Evolutionary conservation across 352 stramenopile genomes (phyloP), one percentile per base, ranked within the genome.

Genomic region (Phytophthora pistaciae): DNA sequence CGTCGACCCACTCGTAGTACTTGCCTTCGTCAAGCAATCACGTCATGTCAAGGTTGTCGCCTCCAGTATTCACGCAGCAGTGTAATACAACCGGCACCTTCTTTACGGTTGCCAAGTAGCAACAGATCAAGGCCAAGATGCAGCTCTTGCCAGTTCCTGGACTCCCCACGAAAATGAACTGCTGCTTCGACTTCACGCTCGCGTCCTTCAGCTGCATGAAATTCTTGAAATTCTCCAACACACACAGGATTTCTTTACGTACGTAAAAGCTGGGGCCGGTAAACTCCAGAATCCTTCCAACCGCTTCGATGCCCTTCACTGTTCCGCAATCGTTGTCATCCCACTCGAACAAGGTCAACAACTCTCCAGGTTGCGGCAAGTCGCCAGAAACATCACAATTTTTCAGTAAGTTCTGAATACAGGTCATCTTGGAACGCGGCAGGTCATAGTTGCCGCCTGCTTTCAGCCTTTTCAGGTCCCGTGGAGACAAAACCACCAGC

Each of bases 71-170:
- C 29, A 9, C 29, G 9, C 29, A 33, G 29, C 29, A 9, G 29
- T 33, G 29, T 9, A 33, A 6, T 33, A 33, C 29, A 33, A 33
- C 29, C 29, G 29, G 9, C 29, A 33, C 29, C 29, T 33, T 33
- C 29, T 33, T 9, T 1, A 33, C 29, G 7, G 5, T 40, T 16
- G 33, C 56, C 6, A 71, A 13, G 64, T 66, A 66, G 21, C 62
- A 72, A 20, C 64, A 72, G 1, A 72, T 7, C 49, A 72, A 62
- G 0, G 40, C 56, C 56, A 72, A 53, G 14, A 72, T 66, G 58
- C 58, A 65, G 29, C 58, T 65, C 46, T 65, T 65, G 16, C 58
- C 58, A 5, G 46, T 49, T 38, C 46, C 58, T 25, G 58, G 58
- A 50, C 58, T 56, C 16, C 58, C 58, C n/a, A 65, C 14, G 18